phyloP scores from a whole-genome alignment of 2,329 filamentous ascomycete genomes.

The Colletotrichum sp. region DNA sequence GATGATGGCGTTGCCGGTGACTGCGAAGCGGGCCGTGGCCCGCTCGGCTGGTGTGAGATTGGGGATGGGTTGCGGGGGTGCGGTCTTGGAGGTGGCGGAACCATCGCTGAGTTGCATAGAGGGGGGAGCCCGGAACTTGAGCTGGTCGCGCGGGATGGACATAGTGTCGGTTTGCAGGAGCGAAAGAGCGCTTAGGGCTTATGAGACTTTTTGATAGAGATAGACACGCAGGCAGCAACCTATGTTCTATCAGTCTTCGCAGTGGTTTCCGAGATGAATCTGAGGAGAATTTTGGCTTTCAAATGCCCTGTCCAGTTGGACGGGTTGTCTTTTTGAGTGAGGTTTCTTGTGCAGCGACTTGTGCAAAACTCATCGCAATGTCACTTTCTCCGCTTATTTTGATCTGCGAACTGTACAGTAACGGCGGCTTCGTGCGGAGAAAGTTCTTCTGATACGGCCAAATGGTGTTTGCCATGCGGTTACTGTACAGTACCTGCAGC shows the following conservation, averaged over 20 bases:
- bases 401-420: background rate
- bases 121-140: background rate
- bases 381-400: background rate
- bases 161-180: background rate
- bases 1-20: slow-evolving; percentile 33
- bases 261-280: background rate
- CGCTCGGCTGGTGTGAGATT: background rate
- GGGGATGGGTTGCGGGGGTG: background rate
- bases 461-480: background rate
- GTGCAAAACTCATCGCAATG: background rate
- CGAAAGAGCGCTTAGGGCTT: rapidly evolving
- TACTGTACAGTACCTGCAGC: background rate
- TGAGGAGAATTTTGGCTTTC: background rate
- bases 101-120: slow-evolving; percentile 17
- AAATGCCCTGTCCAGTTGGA: background rate
- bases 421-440: background rate
- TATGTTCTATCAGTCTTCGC: background rate
- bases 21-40: slow-evolving; percentile 26
- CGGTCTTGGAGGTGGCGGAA: slow-evolving; percentile 7
- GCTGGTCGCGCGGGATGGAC: background rate
- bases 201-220: background rate
- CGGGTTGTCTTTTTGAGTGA: background rate
- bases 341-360: background rate
- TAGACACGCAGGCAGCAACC: background rate
- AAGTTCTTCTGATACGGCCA: background rate